These are phyloP conservation scores for Penicillium expansum DNA, from an alignment of 2,329 filamentous ascomycete genomes.

Conservation along the genomic window DNA sequence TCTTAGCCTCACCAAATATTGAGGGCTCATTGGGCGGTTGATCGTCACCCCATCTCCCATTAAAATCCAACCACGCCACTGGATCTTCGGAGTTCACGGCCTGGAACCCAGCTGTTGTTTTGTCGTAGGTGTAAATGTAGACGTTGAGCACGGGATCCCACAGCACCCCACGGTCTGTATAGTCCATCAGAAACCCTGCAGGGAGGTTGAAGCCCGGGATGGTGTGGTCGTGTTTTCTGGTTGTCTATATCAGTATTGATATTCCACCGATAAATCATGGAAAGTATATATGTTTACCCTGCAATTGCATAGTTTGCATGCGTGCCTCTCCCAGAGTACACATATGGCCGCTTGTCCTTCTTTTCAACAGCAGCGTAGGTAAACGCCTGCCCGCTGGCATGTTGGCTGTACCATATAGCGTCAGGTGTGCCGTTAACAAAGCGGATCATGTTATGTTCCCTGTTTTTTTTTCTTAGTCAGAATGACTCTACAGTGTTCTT, in stretches of 20 bases:
- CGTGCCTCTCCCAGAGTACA: conserved; percentile 59
- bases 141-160: conserved; percentile 61
- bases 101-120: conserved; percentile 43
- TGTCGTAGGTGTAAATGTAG: conserved; percentile 56
- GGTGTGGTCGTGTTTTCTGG: conserved; percentile 59
- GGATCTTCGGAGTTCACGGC: conserved; percentile 50
- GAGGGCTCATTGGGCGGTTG: conserved; percentile 54
- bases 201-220: conserved; percentile 61
- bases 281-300: conserved; percentile 35
- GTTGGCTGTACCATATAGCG: conserved; percentile 63
- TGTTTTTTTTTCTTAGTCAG: conserved; percentile 20
- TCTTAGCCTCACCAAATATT: conserved; percentile 56
- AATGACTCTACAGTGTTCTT: neutral
- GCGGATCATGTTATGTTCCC: conserved; percentile 67
- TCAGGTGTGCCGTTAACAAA: conserved; percentile 57
- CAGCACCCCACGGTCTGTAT: conserved; percentile 53
- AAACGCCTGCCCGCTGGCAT: conserved; percentile 62
- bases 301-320: conserved; percentile 64
- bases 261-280: neutral
- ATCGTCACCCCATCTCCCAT: conserved; percentile 62
- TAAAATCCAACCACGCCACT: conserved; percentile 55
- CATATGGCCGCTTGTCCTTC: conserved; percentile 52
- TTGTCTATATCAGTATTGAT: neutral
- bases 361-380: conserved; percentile 57
- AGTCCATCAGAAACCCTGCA: conserved; percentile 52